phyloP scores from a whole-genome alignment of 2,329 filamentous ascomycete genomes.

The Rutstroemia sydowiana region DNA sequence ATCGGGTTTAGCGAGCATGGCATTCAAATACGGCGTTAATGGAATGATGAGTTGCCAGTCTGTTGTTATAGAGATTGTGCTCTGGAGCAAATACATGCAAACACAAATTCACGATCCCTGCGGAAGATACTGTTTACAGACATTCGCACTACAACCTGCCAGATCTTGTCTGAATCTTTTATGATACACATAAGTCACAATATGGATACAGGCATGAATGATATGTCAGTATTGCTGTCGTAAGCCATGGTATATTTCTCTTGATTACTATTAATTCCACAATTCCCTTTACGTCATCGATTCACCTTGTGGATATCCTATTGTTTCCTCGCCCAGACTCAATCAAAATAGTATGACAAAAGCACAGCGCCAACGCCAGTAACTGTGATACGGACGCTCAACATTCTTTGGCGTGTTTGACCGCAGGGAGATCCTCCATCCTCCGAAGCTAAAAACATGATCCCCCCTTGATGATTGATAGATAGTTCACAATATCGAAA shows the following conservation, averaged over 20 bases:
- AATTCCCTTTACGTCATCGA: background rate
- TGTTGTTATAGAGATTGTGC: conserved; percentile 1
- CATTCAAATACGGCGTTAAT: background rate
- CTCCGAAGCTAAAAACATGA: no score
- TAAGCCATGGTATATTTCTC: no score
- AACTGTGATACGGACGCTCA: no score
- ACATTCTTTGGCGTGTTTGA: no score
- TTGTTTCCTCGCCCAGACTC: background rate
- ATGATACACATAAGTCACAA: no score
- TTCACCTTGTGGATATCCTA: background rate
- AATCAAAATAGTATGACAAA: background rate
- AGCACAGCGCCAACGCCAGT: no score
- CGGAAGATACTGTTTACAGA: no score
- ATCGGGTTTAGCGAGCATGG: background rate
- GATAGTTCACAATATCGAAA: no score
- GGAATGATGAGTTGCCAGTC: conserved; percentile 5
- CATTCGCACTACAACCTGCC: no score
- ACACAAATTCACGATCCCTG: background rate
- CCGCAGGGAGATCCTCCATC: no score
- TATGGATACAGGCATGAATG: background rate
- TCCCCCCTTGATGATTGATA: no score
- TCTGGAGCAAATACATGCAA: conserved; percentile 1
- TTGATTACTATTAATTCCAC: background rate
- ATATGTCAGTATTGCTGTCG: background rate
- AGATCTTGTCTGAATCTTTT: no score